phyloP scores from a whole-genome alignment of 352 stramenopile species.

The Thalassiosira livingstoniorum region DNA sequence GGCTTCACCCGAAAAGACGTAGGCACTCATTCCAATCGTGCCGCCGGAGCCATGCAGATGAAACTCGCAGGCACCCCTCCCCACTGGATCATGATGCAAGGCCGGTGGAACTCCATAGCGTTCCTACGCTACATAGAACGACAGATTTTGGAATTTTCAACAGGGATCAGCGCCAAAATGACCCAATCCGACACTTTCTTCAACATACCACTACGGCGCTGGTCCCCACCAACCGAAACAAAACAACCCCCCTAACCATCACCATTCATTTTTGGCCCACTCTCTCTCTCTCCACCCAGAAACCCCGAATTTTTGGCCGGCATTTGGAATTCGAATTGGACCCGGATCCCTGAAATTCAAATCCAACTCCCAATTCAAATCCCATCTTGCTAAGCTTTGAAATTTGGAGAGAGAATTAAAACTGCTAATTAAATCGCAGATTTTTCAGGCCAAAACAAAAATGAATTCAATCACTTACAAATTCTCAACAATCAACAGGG shows the following conservation, averaged over 20 bases:
- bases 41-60: conserved; percentile 43
- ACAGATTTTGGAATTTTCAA: conserved; percentile 43
- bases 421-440: too few species aligned
- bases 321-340: too few species aligned
- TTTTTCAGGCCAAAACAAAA: too few species aligned
- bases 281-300: too few species aligned
- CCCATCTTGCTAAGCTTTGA: too few species aligned
- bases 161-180: conserved; percentile 19
- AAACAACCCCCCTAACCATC: background rate
- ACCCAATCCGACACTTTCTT: conserved; percentile 17
- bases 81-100: conserved; percentile 51
- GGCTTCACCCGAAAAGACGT: conserved; percentile 30
- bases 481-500: too few species aligned
- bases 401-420: too few species aligned
- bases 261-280: too few species aligned
- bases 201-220: background rate
- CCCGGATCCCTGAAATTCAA: too few species aligned
- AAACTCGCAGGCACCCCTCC: conserved; percentile 22
- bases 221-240: background rate
- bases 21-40: conserved; percentile 30
- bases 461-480: too few species aligned
- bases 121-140: conserved; percentile 51
- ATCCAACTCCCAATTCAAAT: too few species aligned
- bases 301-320: too few species aligned
- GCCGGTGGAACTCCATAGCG: conserved; percentile 30